These are phyloP conservation scores for Candida verbasci DNA, from an alignment of 805 yeast genomes.

Conservation along the genomic window DNA sequence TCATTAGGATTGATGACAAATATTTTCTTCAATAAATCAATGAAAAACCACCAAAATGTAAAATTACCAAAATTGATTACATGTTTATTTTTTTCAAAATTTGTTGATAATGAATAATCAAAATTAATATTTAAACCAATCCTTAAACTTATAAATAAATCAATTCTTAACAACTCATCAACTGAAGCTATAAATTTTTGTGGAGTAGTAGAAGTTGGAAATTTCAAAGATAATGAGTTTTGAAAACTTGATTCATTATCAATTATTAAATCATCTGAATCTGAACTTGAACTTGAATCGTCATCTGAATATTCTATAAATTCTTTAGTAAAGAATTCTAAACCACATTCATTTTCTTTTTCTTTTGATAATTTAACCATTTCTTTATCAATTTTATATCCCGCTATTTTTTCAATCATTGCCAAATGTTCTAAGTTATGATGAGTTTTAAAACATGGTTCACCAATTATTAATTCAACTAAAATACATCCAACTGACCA, in stretches of 20 bases:
- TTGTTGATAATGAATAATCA: constrained; percentile 34
- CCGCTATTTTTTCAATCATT: constrained; percentile 82
- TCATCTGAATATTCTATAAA: constrained; percentile 4
- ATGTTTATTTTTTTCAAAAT: constrained; percentile 33
- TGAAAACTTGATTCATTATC: constrained; percentile 25
- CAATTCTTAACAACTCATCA: constrained; percentile 38
- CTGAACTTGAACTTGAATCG: constrained; percentile 5
- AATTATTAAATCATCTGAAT: constrained; percentile 25
- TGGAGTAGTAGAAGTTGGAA: constrained; percentile 37
- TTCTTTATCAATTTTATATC: constrained; percentile 44
- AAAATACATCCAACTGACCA: constrained; percentile 96
- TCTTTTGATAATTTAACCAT: constrained; percentile 33
- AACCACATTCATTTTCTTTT: constrained; percentile 38
- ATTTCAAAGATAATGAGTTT: constrained; percentile 26
- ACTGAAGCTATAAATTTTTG: constrained; percentile 36
- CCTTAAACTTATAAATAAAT: constrained; percentile 38
- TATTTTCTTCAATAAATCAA: constrained; percentile 35
- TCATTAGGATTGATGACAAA: constrained; percentile 36
- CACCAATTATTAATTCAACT: constrained; percentile 89
- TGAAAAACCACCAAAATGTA: constrained; percentile 79
- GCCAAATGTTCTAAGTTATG: constrained; percentile 93
- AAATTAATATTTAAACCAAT: constrained; percentile 37
- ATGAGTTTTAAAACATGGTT: constrained; percentile 90
- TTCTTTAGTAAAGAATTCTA: constrained; percentile 32
- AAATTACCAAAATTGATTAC: constrained; percentile 56